Percentiles rank a stretch among this genome's conserved stretches.
Evolutionary conservation across 768 basidiomycete species (phyloP).

Genomic region (Podaxis sp.): DNA sequence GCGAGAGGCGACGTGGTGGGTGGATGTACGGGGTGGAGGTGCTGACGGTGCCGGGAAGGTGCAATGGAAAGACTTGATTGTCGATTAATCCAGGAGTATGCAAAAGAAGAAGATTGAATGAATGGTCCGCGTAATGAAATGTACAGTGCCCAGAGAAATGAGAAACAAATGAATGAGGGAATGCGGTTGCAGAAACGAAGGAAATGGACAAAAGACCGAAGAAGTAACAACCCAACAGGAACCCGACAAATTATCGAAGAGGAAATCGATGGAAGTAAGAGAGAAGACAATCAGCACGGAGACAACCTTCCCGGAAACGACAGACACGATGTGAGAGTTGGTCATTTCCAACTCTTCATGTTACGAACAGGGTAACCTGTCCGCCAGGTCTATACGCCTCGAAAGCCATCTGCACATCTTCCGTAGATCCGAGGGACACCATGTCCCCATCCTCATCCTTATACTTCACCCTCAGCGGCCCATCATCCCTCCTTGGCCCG

Average conservation of each 20-base stretch:
- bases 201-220: not conserved
- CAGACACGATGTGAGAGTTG: not conserved
- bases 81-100: slow-evolving; percentile 7
- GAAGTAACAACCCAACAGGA: not conserved
- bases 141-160: slow-evolving; percentile 2
- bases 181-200: not conserved
- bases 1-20: not conserved
- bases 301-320: not conserved
- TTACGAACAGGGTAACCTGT: slow-evolving; percentile 79
- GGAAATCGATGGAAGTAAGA: not conserved
- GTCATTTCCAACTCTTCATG: slow-evolving; percentile 32
- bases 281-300: not conserved
- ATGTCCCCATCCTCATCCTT: slow-evolving; percentile 91
- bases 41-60: slow-evolving; percentile 5
- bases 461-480: slow-evolving; percentile 84
- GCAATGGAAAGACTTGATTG: not conserved
- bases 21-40: not conserved
- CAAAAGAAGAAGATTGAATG: slow-evolving; percentile 3
- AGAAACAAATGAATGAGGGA: not conserved
- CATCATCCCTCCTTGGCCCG: slow-evolving; percentile 74
- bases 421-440: slow-evolving; percentile 83
- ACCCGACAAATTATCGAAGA: slow-evolving; percentile 8
- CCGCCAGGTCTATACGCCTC: slow-evolving; percentile 77
- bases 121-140: slow-evolving; percentile 8
- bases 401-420: slow-evolving; percentile 93